Percentiles rank a stretch among this genome's conserved stretches.
phyloP scores from a whole-genome alignment of 2,329 filamentous ascomycete genomes.

The Monosporascus ibericus region DNA sequence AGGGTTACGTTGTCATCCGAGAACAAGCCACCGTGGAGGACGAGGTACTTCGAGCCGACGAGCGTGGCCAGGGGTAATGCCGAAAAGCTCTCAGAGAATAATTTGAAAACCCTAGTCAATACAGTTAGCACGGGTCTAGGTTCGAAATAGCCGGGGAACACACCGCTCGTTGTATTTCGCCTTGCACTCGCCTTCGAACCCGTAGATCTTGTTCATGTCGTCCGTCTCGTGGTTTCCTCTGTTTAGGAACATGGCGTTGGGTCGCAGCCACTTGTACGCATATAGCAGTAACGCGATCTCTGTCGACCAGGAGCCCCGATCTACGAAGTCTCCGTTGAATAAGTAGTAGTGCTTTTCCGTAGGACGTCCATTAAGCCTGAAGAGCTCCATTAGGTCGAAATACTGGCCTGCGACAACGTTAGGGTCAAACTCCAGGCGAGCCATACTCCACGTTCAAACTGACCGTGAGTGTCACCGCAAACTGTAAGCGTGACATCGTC shows the following conservation, averaged over 20 bases:
- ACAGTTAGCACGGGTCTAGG: constrained; percentile 11
- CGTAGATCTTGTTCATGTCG: constrained; percentile 98
- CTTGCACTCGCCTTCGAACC: constrained; percentile 97
- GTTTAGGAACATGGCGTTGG: constrained; percentile 87
- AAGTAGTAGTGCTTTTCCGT: constrained; percentile 85
- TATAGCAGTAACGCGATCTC: constrained; percentile 92
- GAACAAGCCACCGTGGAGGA: constrained; percentile 91
- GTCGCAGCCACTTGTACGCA: constrained; percentile 93
- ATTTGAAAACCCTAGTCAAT: constrained; percentile 68
- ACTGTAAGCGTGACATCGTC: constrained; percentile 79
- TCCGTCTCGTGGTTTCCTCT: constrained; percentile 98
- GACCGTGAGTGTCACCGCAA: constrained; percentile 94
- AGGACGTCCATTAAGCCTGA: constrained; percentile 82
- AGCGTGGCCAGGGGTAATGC: constrained; percentile 87
- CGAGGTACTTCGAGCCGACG: constrained; percentile 84
- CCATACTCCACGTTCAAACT: constrained; percentile 19
- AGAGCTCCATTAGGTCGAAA: constrained; percentile 95
- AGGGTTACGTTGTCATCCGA: constrained; percentile 89
- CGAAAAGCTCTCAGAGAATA: constrained; percentile 98
- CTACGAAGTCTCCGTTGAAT: constrained; percentile 98
- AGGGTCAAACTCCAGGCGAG: constrained; percentile 5
- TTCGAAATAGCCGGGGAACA: constrained; percentile 6
- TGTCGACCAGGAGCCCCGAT: constrained; percentile 96
- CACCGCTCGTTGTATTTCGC: constrained; percentile 89
- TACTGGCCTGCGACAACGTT: constrained; percentile 67